phyloP scores from a whole-genome alignment of 192 early-diverging fungal genomes.

The Coemansia sp. region DNA sequence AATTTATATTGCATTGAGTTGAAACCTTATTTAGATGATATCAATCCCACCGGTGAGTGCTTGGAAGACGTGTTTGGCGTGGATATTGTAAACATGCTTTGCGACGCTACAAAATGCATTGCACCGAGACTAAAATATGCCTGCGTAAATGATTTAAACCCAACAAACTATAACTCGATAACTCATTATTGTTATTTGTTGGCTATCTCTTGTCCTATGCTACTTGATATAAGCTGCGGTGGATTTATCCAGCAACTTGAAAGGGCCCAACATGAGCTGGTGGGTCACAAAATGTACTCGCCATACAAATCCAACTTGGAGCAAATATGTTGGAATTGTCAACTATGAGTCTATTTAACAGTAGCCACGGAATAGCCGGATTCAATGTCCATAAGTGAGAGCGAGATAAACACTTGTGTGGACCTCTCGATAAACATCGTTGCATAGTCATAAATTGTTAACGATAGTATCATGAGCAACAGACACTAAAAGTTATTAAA shows the following conservation, averaged over 20 bases:
- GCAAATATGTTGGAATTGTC: not conserved
- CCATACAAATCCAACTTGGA: not conserved
- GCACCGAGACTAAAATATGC: not conserved
- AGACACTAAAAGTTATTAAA: too few species aligned
- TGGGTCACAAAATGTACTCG: not conserved
- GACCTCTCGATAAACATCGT: not conserved
- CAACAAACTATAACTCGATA: not conserved
- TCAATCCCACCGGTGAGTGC: not conserved
- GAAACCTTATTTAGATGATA: not conserved
- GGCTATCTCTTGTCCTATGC: not conserved
- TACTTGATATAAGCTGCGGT: not conserved
- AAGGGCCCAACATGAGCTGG: not conserved
- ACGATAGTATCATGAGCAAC: too few species aligned
- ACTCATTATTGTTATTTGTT: not conserved
- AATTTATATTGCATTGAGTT: not conserved
- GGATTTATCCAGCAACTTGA: not conserved
- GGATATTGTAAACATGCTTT: not conserved
- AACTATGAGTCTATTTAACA: too few species aligned
- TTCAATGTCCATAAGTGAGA: slow-evolving; percentile 45
- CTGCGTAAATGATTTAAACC: not conserved
- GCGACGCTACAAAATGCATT: too few species aligned
- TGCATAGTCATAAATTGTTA: not conserved
- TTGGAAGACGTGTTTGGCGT: not conserved
- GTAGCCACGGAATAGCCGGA: too few species aligned
- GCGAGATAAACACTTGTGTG: slow-evolving; percentile 17